Percentiles rank a stretch among this genome's conserved stretches.
These are phyloP conservation scores for Pseudogymnoascus sp. DNA, from an alignment of 2,329 filamentous ascomycete species.

Conservation along the genomic window DNA sequence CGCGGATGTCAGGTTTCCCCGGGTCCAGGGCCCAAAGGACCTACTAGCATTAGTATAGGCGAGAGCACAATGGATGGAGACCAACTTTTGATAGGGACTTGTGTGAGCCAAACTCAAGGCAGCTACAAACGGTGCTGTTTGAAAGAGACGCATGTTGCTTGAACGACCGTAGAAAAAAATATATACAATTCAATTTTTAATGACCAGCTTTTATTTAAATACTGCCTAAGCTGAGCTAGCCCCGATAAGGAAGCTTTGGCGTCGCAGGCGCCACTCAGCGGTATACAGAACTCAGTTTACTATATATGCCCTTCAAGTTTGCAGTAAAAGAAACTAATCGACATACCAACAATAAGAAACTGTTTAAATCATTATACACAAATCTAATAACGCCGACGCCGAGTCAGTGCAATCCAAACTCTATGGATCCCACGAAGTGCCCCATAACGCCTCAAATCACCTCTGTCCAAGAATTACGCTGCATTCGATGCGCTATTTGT, in stretches of 20 bases:
- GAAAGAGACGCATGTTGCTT: no score
- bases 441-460: constrained; percentile 9
- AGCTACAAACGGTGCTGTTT: not conserved
- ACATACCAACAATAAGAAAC: not conserved
- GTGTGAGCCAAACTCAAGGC: not conserved
- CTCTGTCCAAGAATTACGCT: constrained; percentile 50
- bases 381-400: not conserved
- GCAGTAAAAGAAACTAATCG: no score
- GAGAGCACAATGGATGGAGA: no score
- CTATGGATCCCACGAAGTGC: not conserved
- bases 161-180: not conserved
- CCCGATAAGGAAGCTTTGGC: not conserved
- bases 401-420: not conserved
- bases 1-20: not conserved
- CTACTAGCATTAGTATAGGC: not conserved
- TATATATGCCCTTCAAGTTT: not conserved
- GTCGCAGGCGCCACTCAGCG: not conserved
- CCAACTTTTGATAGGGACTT: not conserved
- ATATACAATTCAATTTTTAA: not conserved
- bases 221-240: not conserved
- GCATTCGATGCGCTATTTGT: constrained; percentile 51
- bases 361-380: not conserved
- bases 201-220: not conserved
- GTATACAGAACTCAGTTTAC: not conserved
- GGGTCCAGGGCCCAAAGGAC: not conserved